Evolutionary conservation across 108 stramenopile species (phyloP).

Genomic region (Chaetoceros muelleri): DNA sequence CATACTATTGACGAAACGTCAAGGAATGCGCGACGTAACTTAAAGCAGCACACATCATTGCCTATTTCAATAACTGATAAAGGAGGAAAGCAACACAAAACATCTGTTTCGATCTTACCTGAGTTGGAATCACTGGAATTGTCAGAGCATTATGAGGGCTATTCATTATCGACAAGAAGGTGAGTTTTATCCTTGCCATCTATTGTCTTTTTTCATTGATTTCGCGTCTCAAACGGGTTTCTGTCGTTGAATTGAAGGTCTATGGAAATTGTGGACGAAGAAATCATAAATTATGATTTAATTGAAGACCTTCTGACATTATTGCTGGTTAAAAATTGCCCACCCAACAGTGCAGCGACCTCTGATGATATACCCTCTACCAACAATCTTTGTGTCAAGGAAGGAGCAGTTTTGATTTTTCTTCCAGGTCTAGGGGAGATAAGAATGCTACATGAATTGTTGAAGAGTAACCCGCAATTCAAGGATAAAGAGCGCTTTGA

Average conservation of each 20-base stretch:
- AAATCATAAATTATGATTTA: slow-evolving; percentile 58
- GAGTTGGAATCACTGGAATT: slow-evolving; percentile 17
- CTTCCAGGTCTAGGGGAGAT: slow-evolving; percentile 93
- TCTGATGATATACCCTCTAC: slow-evolving; percentile 4
- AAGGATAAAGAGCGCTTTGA: slow-evolving; percentile 23
- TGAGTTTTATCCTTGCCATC: slow-evolving; percentile 2
- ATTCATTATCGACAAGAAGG: slow-evolving; percentile 45
- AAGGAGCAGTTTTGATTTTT: slow-evolving; percentile 80
- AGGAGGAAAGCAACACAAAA: slow-evolving; percentile 54
- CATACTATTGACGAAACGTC: slow-evolving; percentile 77
- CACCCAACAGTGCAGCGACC: slow-evolving; percentile 35
- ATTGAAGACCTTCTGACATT: slow-evolving; percentile 57
- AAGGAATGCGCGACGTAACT: slow-evolving; percentile 36
- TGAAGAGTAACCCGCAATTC: slow-evolving; percentile 44
- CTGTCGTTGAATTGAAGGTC: no score
- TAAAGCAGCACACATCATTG: slow-evolving; percentile 15
- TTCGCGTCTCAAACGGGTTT: no score
- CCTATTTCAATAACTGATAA: slow-evolving; percentile 40
- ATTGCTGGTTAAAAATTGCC: slow-evolving; percentile 19
- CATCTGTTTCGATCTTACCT: slow-evolving; percentile 34
- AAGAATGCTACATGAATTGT: slow-evolving; percentile 46
- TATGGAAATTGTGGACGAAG: slow-evolving; percentile 69
- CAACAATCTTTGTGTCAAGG: neutral
- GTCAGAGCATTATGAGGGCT: slow-evolving; percentile 42
- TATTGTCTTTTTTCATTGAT: neutral